phyloP scores from a whole-genome alignment of 1,284 basidiomycete species.

The Moesziomyces sp. region DNA sequence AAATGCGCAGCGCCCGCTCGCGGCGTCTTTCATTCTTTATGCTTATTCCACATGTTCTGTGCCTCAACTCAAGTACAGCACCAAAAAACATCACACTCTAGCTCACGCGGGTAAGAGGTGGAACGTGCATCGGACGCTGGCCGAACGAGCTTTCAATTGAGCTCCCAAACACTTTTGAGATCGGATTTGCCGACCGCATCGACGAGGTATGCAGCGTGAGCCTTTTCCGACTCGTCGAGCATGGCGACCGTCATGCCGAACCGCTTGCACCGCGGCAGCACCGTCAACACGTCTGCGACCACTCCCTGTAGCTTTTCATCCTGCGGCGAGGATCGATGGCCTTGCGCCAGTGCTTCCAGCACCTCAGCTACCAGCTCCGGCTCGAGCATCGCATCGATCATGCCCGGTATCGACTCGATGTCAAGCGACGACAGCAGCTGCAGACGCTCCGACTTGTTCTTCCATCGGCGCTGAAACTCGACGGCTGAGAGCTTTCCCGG shows the following conservation, averaged over 20 bases:
- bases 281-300: conserved; percentile 3
- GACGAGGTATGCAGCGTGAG: conserved; percentile 13
- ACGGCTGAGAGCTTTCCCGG: conserved; percentile 22
- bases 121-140: background rate
- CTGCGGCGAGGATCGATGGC: conserved; percentile 2
- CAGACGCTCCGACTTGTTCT: conserved; percentile 20
- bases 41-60: background rate
- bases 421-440: conserved; percentile 16
- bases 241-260: conserved; percentile 38
- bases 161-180: conserved; percentile 26
- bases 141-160: background rate
- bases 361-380: conserved; percentile 33
- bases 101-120: background rate
- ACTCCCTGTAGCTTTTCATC: background rate
- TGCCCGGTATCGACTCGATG: conserved; percentile 21
- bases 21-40: background rate
- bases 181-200: conserved; percentile 15
- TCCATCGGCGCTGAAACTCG: conserved; percentile 48
- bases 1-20: too few relatives aligned
- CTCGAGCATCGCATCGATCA: conserved; percentile 41
- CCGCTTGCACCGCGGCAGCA: conserved; percentile 31
- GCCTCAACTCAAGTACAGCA: background rate
- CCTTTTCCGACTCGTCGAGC: conserved; percentile 34
- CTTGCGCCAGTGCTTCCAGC: conserved; percentile 14
- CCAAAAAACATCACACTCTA: background rate